Percentiles rank a stretch among this genome's conserved stretches.
phyloP scores from a whole-genome alignment of 2,329 filamentous ascomycete species.

The Colletotrichum phormii region DNA sequence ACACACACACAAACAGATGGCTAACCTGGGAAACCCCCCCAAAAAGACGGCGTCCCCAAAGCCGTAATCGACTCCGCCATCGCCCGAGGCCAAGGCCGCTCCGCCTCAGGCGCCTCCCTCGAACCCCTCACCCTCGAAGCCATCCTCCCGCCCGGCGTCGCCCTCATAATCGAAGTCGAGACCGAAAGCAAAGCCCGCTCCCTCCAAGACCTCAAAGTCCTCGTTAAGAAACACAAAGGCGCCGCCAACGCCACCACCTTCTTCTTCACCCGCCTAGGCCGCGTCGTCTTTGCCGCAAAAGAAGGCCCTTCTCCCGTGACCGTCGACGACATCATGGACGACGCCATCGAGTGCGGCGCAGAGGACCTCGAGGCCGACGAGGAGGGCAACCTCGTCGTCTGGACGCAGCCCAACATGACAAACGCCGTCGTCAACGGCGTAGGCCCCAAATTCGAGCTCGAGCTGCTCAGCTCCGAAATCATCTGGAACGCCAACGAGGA shows the following conservation, averaged over 20 bases:
- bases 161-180: constrained; percentile 85
- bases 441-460: constrained; percentile 66
- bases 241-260: constrained; percentile 76
- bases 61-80: constrained; percentile 86
- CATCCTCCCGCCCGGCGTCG: constrained; percentile 81
- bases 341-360: constrained; percentile 86
- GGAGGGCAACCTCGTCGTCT: constrained; percentile 36
- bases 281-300: constrained; percentile 73
- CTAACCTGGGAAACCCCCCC: not conserved
- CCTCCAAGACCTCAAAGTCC: constrained; percentile 76
- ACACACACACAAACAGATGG: not conserved
- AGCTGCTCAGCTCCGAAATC: constrained; percentile 81
- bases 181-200: constrained; percentile 83
- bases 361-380: constrained; percentile 70
- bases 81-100: constrained; percentile 87
- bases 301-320: constrained; percentile 48
- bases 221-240: constrained; percentile 79
- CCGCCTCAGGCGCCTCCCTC: constrained; percentile 78
- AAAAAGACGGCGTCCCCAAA: constrained; percentile 82
- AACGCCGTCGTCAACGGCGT: constrained; percentile 33
- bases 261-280: constrained; percentile 85
- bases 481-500: constrained; percentile 88
- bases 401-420: constrained; percentile 38
- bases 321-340: constrained; percentile 82
- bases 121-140: constrained; percentile 84